Evolutionary conservation across 2,329 filamentous ascomycete species (phyloP), one percentile per base, ranked within the genome.

Genomic region (Arthrobotrys conoides): DNA sequence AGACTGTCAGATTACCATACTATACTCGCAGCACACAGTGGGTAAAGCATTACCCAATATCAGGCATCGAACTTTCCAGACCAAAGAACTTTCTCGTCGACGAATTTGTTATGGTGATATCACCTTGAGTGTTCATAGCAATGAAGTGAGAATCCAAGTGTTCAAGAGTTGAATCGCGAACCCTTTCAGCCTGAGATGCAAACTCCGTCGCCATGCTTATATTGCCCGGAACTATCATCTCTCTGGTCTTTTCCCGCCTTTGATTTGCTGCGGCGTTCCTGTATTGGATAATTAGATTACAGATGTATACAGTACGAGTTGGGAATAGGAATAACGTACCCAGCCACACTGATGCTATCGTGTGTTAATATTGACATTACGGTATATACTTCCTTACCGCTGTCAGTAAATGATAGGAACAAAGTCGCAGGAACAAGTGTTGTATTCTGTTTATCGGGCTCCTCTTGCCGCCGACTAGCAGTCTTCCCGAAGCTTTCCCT

Each of bases 111-210:
- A 77, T 64, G 33, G 73, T 77, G 61, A 77, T 71, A 44, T 77
- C 73, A 71, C 73, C 73, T 63, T 67, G 73, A 71, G 73, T 77
- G 61, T 77, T 77, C 67, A 71, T 68, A 49, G 73, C 73, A 67
- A 77, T 77, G 61, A 77, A 77, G 51, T 77, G 73, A 71, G 73
- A 71, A 71, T 77, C 73, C 44, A 77, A 36, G 53, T 77, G 49
- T 71, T 77, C 73, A 12, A 77, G 53, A 6, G 73, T 64, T 16
- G 73, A 77, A 71, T 77, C 73, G 24, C 73, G 73, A 57, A 77
- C 67, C 14, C 73, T 44, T 57, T 77, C 73, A 3, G 73, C 73
- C 53, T 77, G 73, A 44, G 73, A 77, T 18, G 73, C 73, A 64
- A 77, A 77, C 27, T 77, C 73, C n/a, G 73, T 63, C 0, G 67